phyloP scores from a whole-genome alignment of 805 yeast genomes.

The Suhomyces tanzawaensis region DNA sequence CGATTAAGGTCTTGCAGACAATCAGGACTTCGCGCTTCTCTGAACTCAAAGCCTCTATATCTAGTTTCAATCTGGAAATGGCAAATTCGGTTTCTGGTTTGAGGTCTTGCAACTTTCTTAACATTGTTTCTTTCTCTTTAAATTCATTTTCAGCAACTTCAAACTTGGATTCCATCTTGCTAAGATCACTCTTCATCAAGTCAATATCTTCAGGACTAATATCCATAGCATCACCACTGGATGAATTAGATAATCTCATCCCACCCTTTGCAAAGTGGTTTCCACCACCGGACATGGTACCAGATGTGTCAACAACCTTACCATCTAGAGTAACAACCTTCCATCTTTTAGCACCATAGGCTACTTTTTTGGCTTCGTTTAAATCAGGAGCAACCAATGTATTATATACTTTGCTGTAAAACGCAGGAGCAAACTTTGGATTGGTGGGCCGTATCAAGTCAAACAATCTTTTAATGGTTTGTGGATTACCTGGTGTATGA shows the following conservation, averaged over 20 bases:
- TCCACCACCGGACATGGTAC: slow-evolving; percentile 98
- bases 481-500: slow-evolving; percentile 61
- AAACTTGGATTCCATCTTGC: slow-evolving; percentile 52
- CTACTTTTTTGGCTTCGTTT: slow-evolving; percentile 80
- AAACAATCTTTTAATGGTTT: slow-evolving; percentile 73
- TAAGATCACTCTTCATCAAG: slow-evolving; percentile 50
- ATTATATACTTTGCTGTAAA: slow-evolving; percentile 80
- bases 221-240: slow-evolving; percentile 25
- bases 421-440: slow-evolving; percentile 75
- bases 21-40: slow-evolving; percentile 50
- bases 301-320: slow-evolving; percentile 84
- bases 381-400: slow-evolving; percentile 83
- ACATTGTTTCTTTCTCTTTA: slow-evolving; percentile 56
- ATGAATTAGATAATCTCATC: slow-evolving; percentile 56
- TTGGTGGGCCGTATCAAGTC: slow-evolving; percentile 75
- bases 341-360: slow-evolving; percentile 76
- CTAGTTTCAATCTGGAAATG: slow-evolving; percentile 58
- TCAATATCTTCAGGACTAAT: slow-evolving; percentile 57
- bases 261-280: slow-evolving; percentile 65
- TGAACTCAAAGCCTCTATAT: slow-evolving; percentile 55
- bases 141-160: slow-evolving; percentile 49
- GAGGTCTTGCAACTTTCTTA: slow-evolving; percentile 58
- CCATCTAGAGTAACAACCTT: slow-evolving; percentile 94
- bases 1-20: slow-evolving; percentile 41
- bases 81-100: slow-evolving; percentile 67